A percentile compares a stretch with the other conserved stretches of the same genome.
phyloP scores from a whole-genome alignment of 164 flowering plant genomes.

The Magnolia changhungtana region DNA sequence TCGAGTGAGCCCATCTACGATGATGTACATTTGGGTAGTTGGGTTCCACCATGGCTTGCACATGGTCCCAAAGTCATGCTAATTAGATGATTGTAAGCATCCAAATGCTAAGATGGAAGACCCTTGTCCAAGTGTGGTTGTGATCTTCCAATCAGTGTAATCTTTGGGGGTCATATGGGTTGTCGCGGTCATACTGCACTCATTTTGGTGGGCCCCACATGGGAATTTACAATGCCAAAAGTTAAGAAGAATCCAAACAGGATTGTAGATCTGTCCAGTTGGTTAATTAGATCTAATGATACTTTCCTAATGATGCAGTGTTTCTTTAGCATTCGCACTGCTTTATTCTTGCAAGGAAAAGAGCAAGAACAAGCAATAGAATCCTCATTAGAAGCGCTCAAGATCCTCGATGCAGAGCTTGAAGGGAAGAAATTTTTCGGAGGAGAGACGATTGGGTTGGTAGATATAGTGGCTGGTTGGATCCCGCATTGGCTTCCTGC shows the following conservation, averaged over 20 bases:
- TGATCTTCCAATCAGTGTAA: too few relatives aligned
- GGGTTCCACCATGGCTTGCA: too few relatives aligned
- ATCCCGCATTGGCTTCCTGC: neutral
- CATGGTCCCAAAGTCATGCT: too few relatives aligned
- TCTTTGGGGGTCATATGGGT: too few relatives aligned
- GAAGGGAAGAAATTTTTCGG: slow-evolving; percentile 9
- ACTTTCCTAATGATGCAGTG: neutral
- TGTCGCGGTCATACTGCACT: neutral
- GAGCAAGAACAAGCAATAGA: slow-evolving; percentile 21
- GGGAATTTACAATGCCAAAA: too few relatives aligned
- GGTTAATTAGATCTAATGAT: neutral
- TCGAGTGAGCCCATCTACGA: too few relatives aligned
- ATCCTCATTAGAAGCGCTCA: slow-evolving; percentile 19
- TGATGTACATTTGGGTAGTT: too few relatives aligned
- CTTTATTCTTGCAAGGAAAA: slow-evolving; percentile 18
- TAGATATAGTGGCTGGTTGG: slow-evolving; percentile 9
- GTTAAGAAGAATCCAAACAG: too few relatives aligned
- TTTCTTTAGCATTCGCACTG: neutral
- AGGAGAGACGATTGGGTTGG: slow-evolving; percentile 5
- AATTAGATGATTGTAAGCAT: too few relatives aligned
- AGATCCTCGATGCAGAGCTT: slow-evolving; percentile 21
- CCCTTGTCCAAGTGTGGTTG: too few relatives aligned
- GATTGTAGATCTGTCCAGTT: neutral
- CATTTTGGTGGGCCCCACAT: too few relatives aligned
- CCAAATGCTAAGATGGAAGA: too few relatives aligned